Evolutionary conservation across 805 yeast species (phyloP), one percentile per base, ranked within the genome.

Genomic region (Wilhelminamyces savonicus): DNA sequence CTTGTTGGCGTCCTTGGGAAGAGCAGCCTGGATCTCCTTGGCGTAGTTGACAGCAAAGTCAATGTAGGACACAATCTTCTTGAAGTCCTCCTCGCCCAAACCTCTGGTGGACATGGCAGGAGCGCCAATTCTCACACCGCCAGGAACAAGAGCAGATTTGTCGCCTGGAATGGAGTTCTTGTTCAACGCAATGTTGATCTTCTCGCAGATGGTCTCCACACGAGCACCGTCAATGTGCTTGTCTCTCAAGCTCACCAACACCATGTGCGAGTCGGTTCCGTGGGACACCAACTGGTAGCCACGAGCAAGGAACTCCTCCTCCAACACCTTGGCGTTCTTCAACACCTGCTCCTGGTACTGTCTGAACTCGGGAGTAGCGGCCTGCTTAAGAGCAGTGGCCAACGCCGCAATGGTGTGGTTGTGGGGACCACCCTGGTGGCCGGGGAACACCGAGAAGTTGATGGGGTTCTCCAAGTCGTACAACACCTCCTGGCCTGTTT

Each of bases 361-460:
- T 59, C 76, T 82, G 69, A 81, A 92, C 62, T 88, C 97, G 37
- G 94, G 94, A 30, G 85, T 69, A 41, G 76, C 71, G 37, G 95
- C 94, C 70, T 92, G 98, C 60, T 87, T 87, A 58, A 92, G 76
- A 30, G 98, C 97, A 41, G 88, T 92, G 12, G 97, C 97, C 51
- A 92, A 69, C 21, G 97, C 98, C 46, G 97, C 82, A 57, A 92
- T 92, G 45, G 98, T 92, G 69, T 92, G 98, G 74, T 92, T 92
- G 69, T 92, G 97, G 50, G 98, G 98, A 59, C 98, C 98, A 72
- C 98, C 98, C 72, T 92, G 98, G 66, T 92, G 98, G 46, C 95
- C 98, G 52, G 98, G 98, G 90, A 92, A 92, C 32, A 92, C 98
- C 7, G 97, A 87, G 63, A 92, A 92, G 74, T 92, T 92, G 66